Evolutionary conservation across 495 filamentous ascomycete genomes (phyloP).

Genomic region (Podospora pseudopauciseta): DNA sequence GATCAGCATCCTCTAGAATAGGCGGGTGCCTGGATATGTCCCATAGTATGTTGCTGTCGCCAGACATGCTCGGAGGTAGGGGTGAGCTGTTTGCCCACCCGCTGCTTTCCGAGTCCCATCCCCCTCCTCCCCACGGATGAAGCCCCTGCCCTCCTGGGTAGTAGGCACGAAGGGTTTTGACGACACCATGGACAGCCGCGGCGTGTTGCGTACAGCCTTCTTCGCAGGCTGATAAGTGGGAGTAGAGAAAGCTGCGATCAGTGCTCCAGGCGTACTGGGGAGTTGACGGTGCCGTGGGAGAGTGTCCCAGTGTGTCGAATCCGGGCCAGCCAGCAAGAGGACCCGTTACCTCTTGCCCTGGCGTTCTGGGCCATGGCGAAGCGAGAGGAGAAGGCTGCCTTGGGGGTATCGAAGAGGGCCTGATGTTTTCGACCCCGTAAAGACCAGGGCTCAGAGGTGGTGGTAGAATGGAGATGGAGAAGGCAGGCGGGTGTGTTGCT

Average conservation of each 20-base stretch:
- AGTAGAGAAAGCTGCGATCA: conserved; percentile 13
- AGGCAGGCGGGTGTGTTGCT: conserved; percentile 22
- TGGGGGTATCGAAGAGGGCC: conserved; percentile 13
- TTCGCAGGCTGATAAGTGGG: conserved; percentile 22
- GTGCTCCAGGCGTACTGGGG: conserved; percentile 26
- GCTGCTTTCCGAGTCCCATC: conserved; percentile 16
- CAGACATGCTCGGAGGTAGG: conserved; percentile 9
- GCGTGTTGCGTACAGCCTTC: conserved; percentile 31
- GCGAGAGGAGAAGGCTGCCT: conserved; percentile 11
- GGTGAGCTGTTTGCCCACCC: neutral
- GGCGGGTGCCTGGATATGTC: conserved; percentile 18
- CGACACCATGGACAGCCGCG: conserved; percentile 30
- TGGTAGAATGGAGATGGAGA: conserved; percentile 23
- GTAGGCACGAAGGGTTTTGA: conserved; percentile 24
- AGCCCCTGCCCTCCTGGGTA: conserved; percentile 4
- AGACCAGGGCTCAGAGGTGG: conserved; percentile 10
- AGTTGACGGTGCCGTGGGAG: conserved; percentile 6
- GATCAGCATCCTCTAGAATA: conserved; percentile 26
- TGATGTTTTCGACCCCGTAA: neutral
- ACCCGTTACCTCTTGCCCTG: conserved; percentile 15
- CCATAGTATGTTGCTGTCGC: conserved; percentile 16
- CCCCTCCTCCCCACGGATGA: conserved; percentile 11
- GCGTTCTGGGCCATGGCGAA: conserved; percentile 20
- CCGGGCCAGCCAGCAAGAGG: conserved; percentile 20
- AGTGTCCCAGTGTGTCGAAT: conserved; percentile 16